phyloP scores from a whole-genome alignment of 805 yeast species.

The Lachancea mirantina region DNA sequence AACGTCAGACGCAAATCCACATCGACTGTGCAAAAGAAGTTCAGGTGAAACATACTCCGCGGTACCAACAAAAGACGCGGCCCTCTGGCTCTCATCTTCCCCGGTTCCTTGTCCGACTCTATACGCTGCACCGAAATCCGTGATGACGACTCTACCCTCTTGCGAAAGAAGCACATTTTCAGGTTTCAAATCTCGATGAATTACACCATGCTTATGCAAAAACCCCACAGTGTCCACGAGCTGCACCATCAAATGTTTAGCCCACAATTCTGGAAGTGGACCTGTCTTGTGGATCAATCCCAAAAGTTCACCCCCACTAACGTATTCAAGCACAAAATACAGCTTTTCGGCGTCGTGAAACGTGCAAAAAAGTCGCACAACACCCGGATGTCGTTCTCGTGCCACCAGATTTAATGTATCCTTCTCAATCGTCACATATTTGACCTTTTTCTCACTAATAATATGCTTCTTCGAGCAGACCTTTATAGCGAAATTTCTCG shows the following conservation, averaged over 20 bases:
- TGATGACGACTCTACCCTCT: constrained; percentile 82
- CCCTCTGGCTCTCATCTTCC: constrained; percentile 17
- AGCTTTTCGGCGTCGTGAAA: constrained; percentile 86
- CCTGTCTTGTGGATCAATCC: constrained; percentile 73
- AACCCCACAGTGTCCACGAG: constrained; percentile 84
- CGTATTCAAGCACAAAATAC: constrained; percentile 89
- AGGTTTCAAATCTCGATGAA: constrained; percentile 92
- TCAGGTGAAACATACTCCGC: constrained; percentile 97
- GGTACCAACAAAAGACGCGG: constrained; percentile 91
- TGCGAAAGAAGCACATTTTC: constrained; percentile 82
- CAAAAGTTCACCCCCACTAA: constrained; percentile 90
- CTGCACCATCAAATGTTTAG: constrained; percentile 78
- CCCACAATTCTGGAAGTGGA: constrained; percentile 63
- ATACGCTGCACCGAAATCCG: constrained; percentile 97
- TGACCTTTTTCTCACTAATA: constrained; percentile 87
- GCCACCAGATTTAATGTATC: constrained; percentile 71
- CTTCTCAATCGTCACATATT: constrained; percentile 93
- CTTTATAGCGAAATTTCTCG: constrained; percentile 75
- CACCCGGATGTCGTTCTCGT: constrained; percentile 85
- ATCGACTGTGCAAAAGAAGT: constrained; percentile 62
- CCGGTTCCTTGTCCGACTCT: constrained; percentile 29
- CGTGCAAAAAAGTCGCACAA: constrained; percentile 84
- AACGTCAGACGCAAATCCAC: constrained; percentile 80
- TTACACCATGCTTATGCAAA: constrained; percentile 83
- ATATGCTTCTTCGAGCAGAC: constrained; percentile 88